These are phyloP conservation scores for Gardenia jasminoides DNA, from an alignment of 257 asterid species.

Conservation along the genomic window DNA sequence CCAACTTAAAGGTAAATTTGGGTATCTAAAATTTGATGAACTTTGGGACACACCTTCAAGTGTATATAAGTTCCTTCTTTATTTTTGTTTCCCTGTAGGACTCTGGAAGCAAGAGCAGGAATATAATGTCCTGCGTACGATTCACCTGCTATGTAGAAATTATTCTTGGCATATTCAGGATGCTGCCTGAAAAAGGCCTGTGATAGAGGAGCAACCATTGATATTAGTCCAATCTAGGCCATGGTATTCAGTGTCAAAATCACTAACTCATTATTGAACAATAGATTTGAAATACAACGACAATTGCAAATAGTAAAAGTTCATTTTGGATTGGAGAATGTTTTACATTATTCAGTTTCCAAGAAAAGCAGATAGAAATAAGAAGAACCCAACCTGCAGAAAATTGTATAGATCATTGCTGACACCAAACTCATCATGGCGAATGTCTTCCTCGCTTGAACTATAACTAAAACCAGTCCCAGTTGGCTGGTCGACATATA, in stretches of 20 bases:
- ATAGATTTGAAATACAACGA: too few relatives aligned
- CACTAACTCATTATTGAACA: too few relatives aligned
- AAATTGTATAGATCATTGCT: conserved; percentile 56
- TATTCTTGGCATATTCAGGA: conserved; percentile 7
- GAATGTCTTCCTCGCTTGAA: conserved; percentile 34
- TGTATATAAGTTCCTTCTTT: not conserved
- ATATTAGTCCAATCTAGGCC: too few relatives aligned
- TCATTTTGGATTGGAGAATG: too few relatives aligned
- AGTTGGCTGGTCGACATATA: conserved; percentile 60
- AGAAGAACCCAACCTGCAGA: conserved; percentile 42
- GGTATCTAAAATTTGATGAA: too few relatives aligned
- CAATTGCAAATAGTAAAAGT: too few relatives aligned
- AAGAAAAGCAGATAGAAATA: not conserved
- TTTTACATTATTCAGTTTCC: too few relatives aligned
- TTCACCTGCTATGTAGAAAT: conserved; percentile 15
- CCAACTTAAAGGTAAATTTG: not conserved
- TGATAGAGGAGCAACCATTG: too few relatives aligned
- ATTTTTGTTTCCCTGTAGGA: conserved; percentile 11
- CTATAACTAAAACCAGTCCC: conserved; percentile 68
- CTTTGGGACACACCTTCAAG: not conserved
- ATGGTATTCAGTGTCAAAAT: too few relatives aligned
- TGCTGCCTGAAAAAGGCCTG: conserved; percentile 12
- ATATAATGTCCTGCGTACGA: conserved; percentile 13
- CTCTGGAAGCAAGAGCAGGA: conserved; percentile 12
- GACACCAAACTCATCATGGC: conserved; percentile 48